Base-by-base conservation (phyloP, 129 eudicot genomes). In the Glebionis coronaria region DNA sequence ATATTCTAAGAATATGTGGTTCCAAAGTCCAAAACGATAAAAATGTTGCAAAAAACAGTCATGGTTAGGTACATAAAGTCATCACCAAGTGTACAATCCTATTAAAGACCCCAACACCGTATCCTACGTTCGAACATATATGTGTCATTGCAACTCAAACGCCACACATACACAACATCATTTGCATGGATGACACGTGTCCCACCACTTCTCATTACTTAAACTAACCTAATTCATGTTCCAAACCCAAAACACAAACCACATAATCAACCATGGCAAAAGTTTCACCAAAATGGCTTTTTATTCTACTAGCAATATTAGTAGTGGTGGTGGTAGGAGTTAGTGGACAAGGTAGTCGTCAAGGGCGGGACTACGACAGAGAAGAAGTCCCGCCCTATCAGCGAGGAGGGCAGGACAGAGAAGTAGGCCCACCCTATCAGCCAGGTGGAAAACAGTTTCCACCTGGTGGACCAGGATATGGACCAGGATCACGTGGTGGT, bases 341-440 rank as follows among this genome's bases (percentile, higher is more conserved):
- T 42, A 63, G 44, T 4, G 81, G 61, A 12, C 73, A 51, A 45
- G 68, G 46, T 50, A 47, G 67, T 12, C 29, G 67, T 12, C 29
- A 55, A 31, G 29, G 81, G 65, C 10, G 75, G 35, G 73, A 71
- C n/a, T n/a, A n/a, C n/a, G n/a, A n/a, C 47, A 65, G 18, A 25
- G 35, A 29, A 68, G 44, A 0, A 0, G 2, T 23, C 25, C 25
- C 25, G 25, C 25, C 25, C 25, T 23, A 23, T 2, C 25, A n/a
- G n/a, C n/a, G n/a, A n/a, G n/a, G n/a, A 31, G 29, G 81, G 65
- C 10, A 73, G 35, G 73, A 71, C n/a, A n/a, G n/a, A n/a, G n/a
- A 31, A 31, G 7, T 31, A 31, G 40, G 40, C 9, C 40, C 40
- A 31, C 40, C 40, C 1, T 31, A 0, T 31, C 40, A 8, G 7